phyloP scores from a whole-genome alignment of 805 yeast species.

The Nakazawaea wickerhamii region DNA sequence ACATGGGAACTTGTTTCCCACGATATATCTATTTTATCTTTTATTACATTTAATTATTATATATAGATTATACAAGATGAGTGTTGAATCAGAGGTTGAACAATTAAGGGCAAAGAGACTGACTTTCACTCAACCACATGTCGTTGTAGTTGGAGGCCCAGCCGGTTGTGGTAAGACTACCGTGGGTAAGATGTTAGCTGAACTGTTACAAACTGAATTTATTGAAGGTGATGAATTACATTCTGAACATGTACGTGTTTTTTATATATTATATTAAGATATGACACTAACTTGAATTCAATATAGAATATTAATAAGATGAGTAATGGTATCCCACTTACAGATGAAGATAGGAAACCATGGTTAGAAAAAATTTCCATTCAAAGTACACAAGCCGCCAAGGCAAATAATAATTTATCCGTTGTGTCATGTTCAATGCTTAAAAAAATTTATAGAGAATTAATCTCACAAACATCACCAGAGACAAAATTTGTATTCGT shows the following conservation, averaged over 20 bases:
- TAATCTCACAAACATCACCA: conserved; percentile 36
- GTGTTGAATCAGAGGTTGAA: not conserved
- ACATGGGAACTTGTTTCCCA: no score
- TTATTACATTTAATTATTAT: not conserved
- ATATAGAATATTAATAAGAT: conserved; percentile 67
- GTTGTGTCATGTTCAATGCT: conserved; percentile 84
- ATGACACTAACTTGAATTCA: not conserved
- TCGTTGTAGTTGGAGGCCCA: conserved; percentile 79
- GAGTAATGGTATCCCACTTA: conserved; percentile 73
- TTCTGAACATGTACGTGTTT: conserved; percentile 31
- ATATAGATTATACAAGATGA: no score
- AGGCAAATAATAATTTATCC: conserved; percentile 23
- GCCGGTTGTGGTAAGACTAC: conserved; percentile 96
- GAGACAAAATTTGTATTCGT: conserved; percentile 43
- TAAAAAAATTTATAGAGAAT: conserved; percentile 67
- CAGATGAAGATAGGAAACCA: conserved; percentile 88
- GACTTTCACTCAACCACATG: conserved; percentile 3
- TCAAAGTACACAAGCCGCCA: conserved; percentile 34
- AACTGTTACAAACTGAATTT: conserved; percentile 44
- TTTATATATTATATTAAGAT: not conserved
- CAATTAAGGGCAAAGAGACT: not conserved
- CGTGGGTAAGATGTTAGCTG: conserved; percentile 49
- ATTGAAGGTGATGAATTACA: conserved; percentile 87
- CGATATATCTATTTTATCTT: not conserved
- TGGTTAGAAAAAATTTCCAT: conserved; percentile 63